Evolutionary conservation across 805 yeast species (phyloP), one percentile per base, ranked within the genome.

Genomic region (Jamesozyma rosinii): DNA sequence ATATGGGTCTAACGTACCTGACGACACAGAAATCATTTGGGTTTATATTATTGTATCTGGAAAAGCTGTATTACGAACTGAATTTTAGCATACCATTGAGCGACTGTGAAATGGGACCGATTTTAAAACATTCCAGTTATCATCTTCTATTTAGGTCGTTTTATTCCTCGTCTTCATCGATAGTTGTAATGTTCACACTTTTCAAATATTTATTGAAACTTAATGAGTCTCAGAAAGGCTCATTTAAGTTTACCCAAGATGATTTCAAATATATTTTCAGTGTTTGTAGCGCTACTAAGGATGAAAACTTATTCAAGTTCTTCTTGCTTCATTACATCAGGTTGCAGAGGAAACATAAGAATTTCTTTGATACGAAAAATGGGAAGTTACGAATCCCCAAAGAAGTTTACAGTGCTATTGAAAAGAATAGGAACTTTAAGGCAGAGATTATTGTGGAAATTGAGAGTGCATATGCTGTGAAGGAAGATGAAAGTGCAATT

Each of bases 251-350:
- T n/a, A 14, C 15, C 8, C 17, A 18, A 17, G 40, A 36, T 17
- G 44, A 41, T 36, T 41, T 36, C n/a, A 17, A 22, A 8, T 22
- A 36, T 31, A 21, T 35, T 17, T 36, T 41, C 15, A 10, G 13
- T 3, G 24, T 3, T 21, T 37, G 30, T 22, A 17, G 10, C 10
- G 21, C 13, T 6, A 13, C 36, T 5, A 14, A 22, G 22, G 24
- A 31, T 30, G 17, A n/a, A 15, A 17, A 14, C 14, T 27, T 35
- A 14, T 40, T 40, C 10, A 35, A 40, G 10, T 35, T 19, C 13
- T 29, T 18, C 10, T 15, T 40, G 4, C 4, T 20, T 5, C 27
- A 40, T 15, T 40, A 10, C 17, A 21, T 40, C 17, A 29, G 10
- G 15, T 24, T 27, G 27, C 13, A 26, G n/a, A 29, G 38, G 22